These are phyloP conservation scores for Fusarium ramigenum DNA, from an alignment of 2,329 filamentous ascomycete genomes.

Conservation along the genomic window DNA sequence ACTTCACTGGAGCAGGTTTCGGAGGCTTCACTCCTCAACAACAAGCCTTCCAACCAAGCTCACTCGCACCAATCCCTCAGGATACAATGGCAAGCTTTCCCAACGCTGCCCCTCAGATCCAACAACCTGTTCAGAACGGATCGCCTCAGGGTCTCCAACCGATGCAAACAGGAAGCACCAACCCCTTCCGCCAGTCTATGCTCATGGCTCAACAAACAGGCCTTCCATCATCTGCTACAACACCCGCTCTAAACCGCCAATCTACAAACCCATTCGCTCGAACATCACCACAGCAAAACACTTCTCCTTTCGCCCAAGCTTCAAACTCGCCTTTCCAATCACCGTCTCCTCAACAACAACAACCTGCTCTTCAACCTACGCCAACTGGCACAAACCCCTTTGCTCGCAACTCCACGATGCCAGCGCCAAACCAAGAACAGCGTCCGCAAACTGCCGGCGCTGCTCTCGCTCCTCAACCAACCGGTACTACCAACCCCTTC, in stretches of 20 bases:
- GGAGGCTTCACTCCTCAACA: conserved; percentile 79
- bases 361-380: conserved; percentile 54
- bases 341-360: conserved; percentile 48
- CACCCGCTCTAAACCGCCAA: conserved; percentile 62
- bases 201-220: conserved; percentile 69
- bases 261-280: conserved; percentile 91
- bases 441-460: conserved; percentile 58
- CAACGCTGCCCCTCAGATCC: conserved; percentile 38
- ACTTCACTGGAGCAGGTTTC: conserved; percentile 78
- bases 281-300: conserved; percentile 58
- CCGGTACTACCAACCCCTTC: conserved; percentile 94
- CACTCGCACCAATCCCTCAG: conserved; percentile 67
- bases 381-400: conserved; percentile 70
- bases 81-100: conserved; percentile 54
- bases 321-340: conserved; percentile 56
- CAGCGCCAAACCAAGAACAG: conserved; percentile 48
- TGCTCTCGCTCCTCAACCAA: conserved; percentile 76
- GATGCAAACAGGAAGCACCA: conserved; percentile 67
- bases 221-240: conserved; percentile 55
- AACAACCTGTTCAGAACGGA: conserved; percentile 34
- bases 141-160: conserved; percentile 38
- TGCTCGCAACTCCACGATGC: conserved; percentile 53
- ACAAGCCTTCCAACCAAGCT: conserved; percentile 61
- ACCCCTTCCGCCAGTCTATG: conserved; percentile 95
- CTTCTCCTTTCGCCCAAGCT: conserved; percentile 48